Conservation (phyloP, 2,329 filamentous ascomycete genomes). For the Colletotrichum aenigma region DNA sequence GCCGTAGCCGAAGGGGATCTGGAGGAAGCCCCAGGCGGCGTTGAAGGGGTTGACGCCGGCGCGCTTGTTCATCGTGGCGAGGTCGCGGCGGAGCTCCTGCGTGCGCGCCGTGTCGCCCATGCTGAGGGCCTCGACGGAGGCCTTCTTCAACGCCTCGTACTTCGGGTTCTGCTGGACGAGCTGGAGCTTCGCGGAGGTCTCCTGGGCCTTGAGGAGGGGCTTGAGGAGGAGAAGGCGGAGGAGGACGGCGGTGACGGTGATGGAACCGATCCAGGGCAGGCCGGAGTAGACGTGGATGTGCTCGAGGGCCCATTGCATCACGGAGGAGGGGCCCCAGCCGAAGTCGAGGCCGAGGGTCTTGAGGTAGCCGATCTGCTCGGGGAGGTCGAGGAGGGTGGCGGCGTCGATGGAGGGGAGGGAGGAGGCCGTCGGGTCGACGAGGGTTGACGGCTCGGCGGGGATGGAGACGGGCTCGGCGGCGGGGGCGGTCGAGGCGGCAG, state of each 20-base stretch:
- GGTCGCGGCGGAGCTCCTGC: conserved; percentile 38
- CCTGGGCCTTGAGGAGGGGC: conserved; percentile 65
- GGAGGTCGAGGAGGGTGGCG: conserved; percentile 60
- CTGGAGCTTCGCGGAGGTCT: conserved; percentile 66
- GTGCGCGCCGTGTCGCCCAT: conserved; percentile 59
- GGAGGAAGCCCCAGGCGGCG: conserved; percentile 42
- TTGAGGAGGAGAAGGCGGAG: conserved; percentile 71
- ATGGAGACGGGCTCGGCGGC: conserved; percentile 27
- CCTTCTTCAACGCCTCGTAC: conserved; percentile 44
- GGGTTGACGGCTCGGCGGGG: neutral
- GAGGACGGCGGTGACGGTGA: conserved; percentile 67
- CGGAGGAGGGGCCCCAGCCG: conserved; percentile 77
- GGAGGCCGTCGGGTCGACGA: conserved; percentile 2
- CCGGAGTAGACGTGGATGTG: conserved; percentile 78
- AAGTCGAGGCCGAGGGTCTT: conserved; percentile 84
- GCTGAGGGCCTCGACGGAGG: conserved; percentile 54
- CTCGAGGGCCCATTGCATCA: conserved; percentile 80
- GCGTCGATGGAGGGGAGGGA: conserved; percentile 38
- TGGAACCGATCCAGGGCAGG: conserved; percentile 82
- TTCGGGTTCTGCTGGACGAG: conserved; percentile 59
- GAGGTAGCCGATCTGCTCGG: conserved; percentile 82
- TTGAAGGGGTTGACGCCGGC: conserved; percentile 36
- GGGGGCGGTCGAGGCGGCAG: conserved; percentile 26
- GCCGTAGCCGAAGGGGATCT: conserved; percentile 76
- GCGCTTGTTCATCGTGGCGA: conserved; percentile 40